A percentile compares a stretch with the other conserved stretches of the same genome.
Conservation (phyloP, 495 filamentous ascomycete genomes). For the Astrothelium macrocarpum region DNA sequence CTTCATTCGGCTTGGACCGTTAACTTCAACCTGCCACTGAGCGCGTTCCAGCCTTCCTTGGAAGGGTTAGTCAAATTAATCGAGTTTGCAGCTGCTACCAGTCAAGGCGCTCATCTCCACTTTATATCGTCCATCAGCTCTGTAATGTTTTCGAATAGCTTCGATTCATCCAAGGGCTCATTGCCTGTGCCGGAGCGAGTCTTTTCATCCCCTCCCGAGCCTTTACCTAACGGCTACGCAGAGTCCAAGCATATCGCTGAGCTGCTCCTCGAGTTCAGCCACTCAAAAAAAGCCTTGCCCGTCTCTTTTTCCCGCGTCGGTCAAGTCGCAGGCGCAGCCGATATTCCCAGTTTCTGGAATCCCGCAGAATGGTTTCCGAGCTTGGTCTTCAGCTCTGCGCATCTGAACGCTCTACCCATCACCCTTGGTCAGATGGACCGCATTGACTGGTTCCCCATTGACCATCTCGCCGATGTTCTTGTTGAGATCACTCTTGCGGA, state of each 20-base stretch:
- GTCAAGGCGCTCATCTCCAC: conserved; percentile 8
- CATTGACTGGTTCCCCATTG: conserved; percentile 15
- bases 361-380: conserved; percentile 12
- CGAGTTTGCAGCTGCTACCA: conserved; percentile 4
- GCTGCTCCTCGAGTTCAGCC: conserved; percentile 7
- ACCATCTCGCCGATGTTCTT: conserved; percentile 5
- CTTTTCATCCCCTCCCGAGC: background rate
- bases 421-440: conserved; percentile 4
- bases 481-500: conserved; percentile 1
- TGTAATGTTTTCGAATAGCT: background rate
- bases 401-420: conserved; percentile 7
- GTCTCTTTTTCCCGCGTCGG: conserved; percentile 7
- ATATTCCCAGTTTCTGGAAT: conserved; percentile 10
- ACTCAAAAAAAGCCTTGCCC: background rate
- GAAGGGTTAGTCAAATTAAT: background rate
- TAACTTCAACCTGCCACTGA: background rate
- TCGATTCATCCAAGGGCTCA: background rate
- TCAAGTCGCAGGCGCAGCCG: conserved; percentile 13
- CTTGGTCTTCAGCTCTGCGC: conserved; percentile 6
- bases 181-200: conserved; percentile 4
- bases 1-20: background rate
- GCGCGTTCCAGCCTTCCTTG: background rate
- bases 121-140: conserved; percentile 15
- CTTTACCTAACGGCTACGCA: conserved; percentile 11
- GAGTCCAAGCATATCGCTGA: conserved; percentile 15